phyloP scores from a whole-genome alignment of 2,329 filamentous ascomycete species.

The Laburnicola sp. region DNA sequence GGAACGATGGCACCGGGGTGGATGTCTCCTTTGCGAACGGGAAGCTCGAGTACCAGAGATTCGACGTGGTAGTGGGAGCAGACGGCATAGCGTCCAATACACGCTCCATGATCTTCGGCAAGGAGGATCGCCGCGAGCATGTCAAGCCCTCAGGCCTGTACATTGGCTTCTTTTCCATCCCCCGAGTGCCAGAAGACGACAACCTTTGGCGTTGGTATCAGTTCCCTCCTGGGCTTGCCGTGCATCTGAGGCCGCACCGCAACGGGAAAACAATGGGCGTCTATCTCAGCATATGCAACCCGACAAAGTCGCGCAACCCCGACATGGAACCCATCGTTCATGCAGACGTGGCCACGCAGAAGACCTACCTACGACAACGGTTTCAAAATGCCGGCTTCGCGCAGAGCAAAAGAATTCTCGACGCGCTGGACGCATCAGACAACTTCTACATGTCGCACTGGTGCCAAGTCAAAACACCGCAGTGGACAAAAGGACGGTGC shows the following conservation, averaged over 20 bases:
- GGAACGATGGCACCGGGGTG: slow-evolving; percentile 17
- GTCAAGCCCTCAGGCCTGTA: slow-evolving; percentile 31
- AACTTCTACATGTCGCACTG: slow-evolving; percentile 50
- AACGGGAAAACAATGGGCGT: slow-evolving; percentile 28
- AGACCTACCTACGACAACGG: slow-evolving; percentile 39
- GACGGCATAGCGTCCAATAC: slow-evolving; percentile 34
- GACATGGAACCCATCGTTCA: slow-evolving; percentile 21
- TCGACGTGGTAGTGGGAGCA: slow-evolving; percentile 35
- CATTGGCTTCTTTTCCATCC: slow-evolving; percentile 39
- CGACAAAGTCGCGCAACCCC: slow-evolving; percentile 13
- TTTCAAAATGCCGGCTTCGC: slow-evolving; percentile 35
- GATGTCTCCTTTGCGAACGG: slow-evolving; percentile 30
- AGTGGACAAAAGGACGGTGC: slow-evolving; percentile 34
- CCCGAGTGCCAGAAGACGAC: slow-evolving; percentile 22
- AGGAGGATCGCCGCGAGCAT: slow-evolving; percentile 20
- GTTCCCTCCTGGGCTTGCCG: slow-evolving; percentile 23
- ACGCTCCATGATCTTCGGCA: slow-evolving; percentile 29
- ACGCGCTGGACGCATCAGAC: slow-evolving; percentile 40
- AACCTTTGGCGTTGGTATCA: slow-evolving; percentile 32
- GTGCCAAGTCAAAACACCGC: slow-evolving; percentile 33
- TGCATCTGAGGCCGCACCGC: slow-evolving; percentile 34
- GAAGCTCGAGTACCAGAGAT: slow-evolving; percentile 19
- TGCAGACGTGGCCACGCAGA: slow-evolving; percentile 47
- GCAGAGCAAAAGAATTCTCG: slow-evolving; percentile 37
- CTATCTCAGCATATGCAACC: slow-evolving; percentile 30